Percentiles rank a stretch among this genome's conserved stretches.
Conservation (phyloP, 2,329 filamentous ascomycete species). For the Scedosporium dehoogii region DNA sequence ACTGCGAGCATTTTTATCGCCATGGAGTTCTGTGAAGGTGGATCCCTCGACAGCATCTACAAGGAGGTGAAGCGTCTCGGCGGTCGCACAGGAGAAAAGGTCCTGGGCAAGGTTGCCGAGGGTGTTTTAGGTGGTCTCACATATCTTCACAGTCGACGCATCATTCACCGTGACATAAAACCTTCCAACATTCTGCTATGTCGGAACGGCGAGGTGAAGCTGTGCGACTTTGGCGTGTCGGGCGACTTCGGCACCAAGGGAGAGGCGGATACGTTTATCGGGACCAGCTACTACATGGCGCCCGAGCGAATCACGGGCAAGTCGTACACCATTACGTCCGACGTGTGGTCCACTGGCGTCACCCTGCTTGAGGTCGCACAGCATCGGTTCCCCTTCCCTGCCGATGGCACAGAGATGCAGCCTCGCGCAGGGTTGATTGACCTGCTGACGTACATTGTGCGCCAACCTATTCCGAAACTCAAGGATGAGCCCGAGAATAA, state of each 20-base stretch:
- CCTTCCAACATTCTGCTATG: conserved; percentile 94
- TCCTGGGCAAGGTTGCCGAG: conserved; percentile 92
- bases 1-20: conserved; percentile 95
- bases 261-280: conserved; percentile 97
- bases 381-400: conserved; percentile 95
- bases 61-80: conserved; percentile 93
- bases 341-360: conserved; percentile 96
- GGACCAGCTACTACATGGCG: conserved; percentile 98
- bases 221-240: conserved; percentile 96
- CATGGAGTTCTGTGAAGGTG: conserved; percentile 98
- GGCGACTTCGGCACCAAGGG: conserved; percentile 98
- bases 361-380: conserved; percentile 98
- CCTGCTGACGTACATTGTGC: conserved; percentile 91
- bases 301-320: conserved; percentile 96
- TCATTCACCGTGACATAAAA: conserved; percentile 98
- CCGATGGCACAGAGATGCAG: conserved; percentile 92
- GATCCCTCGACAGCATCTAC: conserved; percentile 93
- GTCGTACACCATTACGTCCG: conserved; percentile 95
- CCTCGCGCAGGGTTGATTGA: conserved; percentile 89
- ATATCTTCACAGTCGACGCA: conserved; percentile 90
- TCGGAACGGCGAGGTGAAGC: conserved; percentile 85
- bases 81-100: conserved; percentile 91
- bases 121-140: conserved; percentile 88
- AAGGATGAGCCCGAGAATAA: conserved; percentile 88
- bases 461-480: conserved; percentile 86